Evolutionary conservation across 805 yeast species (phyloP).

Genomic region (Yarrowia sp.): DNA sequence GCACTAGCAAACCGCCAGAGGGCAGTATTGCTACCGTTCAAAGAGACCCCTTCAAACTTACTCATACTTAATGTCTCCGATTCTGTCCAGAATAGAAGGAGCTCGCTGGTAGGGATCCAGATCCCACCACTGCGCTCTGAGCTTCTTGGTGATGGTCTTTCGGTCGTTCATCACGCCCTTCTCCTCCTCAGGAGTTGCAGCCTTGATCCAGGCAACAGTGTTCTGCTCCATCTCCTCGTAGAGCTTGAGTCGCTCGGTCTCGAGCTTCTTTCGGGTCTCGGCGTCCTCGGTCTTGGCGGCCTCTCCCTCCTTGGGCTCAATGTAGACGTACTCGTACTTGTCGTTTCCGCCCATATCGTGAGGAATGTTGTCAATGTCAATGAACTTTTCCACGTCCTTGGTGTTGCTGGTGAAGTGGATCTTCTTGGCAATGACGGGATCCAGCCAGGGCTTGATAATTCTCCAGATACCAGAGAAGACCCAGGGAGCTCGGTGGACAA

Average conservation of each 20-base stretch:
- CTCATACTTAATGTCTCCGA: conserved; percentile 60
- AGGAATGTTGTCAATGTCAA: conserved; percentile 62
- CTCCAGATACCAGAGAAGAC: conserved; percentile 87
- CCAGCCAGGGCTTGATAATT: conserved; percentile 79
- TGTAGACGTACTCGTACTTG: conserved; percentile 57
- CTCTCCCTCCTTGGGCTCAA: conserved; percentile 58
- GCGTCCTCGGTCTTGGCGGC: conserved; percentile 51
- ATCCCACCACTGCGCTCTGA: conserved; percentile 68
- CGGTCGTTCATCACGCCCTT: conserved; percentile 57
- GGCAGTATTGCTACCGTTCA: too few relatives aligned
- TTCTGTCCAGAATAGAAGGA: conserved; percentile 78
- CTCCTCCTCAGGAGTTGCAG: conserved; percentile 58
- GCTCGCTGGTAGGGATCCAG: conserved; percentile 85
- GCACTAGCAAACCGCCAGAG: too few relatives aligned
- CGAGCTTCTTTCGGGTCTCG: conserved; percentile 52
- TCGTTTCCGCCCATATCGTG: conserved; percentile 70
- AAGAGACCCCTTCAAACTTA: background rate
- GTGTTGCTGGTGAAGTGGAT: conserved; percentile 70
- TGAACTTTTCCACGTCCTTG: conserved; percentile 63
- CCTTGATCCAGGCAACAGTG: conserved; percentile 75
- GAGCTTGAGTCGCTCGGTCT: conserved; percentile 62
- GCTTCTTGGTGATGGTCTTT: conserved; percentile 55
- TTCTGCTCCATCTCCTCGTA: conserved; percentile 63
- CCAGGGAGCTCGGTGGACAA: conserved; percentile 88
- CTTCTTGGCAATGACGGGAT: conserved; percentile 85